Conservation (phyloP, 2,329 filamentous ascomycete species). For the Trichoderma koningii region DNA sequence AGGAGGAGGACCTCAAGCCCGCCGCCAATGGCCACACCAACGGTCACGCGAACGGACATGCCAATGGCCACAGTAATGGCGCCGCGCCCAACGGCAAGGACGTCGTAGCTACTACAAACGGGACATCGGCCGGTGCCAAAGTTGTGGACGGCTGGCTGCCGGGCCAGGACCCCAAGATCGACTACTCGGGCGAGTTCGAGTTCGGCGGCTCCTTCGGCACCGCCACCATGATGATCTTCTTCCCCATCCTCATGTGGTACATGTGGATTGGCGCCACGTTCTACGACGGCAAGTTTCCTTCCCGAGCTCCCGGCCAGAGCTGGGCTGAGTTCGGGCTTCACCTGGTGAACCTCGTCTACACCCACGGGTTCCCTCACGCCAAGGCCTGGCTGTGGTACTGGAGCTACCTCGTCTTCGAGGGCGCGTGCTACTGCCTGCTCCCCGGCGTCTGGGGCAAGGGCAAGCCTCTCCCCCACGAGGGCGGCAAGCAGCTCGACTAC, state of each 20-base stretch:
- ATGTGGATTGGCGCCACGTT: conserved; percentile 98
- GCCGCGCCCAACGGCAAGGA: conserved; percentile 28
- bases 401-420: conserved; percentile 86
- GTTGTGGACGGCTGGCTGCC: conserved; percentile 59
- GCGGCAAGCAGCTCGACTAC: conserved; percentile 85
- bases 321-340: conserved; percentile 71
- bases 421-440: conserved; percentile 76
- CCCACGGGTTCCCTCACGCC: conserved; percentile 77
- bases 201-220: conserved; percentile 88
- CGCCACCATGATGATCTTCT: conserved; percentile 82
- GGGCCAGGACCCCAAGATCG: conserved; percentile 62
- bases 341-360: conserved; percentile 72
- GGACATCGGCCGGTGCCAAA: conserved; percentile 31
- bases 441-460: conserved; percentile 87
- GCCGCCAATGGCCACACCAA: conserved; percentile 31
- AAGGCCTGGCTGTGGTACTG: conserved; percentile 94
- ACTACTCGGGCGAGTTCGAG: conserved; percentile 68
- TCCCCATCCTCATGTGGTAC: conserved; percentile 97
- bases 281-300: conserved; percentile 82
- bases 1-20: conserved; percentile 36
- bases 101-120: conserved; percentile 29
- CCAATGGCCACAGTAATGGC: conserved; percentile 27
- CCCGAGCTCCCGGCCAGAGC: conserved; percentile 65
- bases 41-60: conserved; percentile 7
- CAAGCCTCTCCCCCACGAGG: conserved; percentile 80